phyloP scores from a whole-genome alignment of 83 land plant species.

The Larix sibirica region DNA sequence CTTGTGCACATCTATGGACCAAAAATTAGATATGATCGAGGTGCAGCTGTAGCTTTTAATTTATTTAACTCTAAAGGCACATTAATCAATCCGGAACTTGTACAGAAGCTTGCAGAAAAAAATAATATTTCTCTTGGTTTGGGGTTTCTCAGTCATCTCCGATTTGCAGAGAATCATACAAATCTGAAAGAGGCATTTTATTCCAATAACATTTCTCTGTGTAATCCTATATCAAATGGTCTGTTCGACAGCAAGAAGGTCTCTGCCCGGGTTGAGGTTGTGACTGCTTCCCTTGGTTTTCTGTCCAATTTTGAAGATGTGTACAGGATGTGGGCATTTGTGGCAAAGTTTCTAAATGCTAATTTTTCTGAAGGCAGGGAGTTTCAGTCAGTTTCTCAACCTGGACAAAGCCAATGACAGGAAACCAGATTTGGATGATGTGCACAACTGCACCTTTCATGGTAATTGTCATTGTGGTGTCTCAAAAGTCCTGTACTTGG shows the following conservation, averaged over 20 bases:
- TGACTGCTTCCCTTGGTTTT: constrained; percentile 90
- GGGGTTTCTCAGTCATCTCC: constrained; percentile 82
- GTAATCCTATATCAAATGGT: constrained; percentile 45
- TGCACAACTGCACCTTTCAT: background rate
- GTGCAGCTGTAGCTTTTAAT: constrained; percentile 95
- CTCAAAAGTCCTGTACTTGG: background rate
- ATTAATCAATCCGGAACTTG: constrained; percentile 66
- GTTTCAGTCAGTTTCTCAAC: background rate
- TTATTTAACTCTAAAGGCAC: constrained; percentile 55
- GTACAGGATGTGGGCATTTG: constrained; percentile 89
- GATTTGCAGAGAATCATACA: constrained; percentile 38
- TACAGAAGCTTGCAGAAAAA: constrained; percentile 82
- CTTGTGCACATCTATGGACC: constrained; percentile 95
- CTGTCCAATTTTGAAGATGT: constrained; percentile 94
- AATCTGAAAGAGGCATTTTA: constrained; percentile 27
- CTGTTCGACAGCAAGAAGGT: constrained; percentile 43
- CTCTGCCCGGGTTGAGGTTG: constrained; percentile 70
- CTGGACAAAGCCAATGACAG: background rate
- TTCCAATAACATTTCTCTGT: constrained; percentile 34
- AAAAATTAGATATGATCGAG: constrained; percentile 89
- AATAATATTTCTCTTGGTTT: constrained; percentile 84
- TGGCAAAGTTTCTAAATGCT: constrained; percentile 89
- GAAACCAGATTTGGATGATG: background rate
- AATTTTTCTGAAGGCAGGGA: constrained; percentile 42
- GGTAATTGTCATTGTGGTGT: background rate